These are phyloP conservation scores for Penicillium parvum DNA, from an alignment of 495 filamentous ascomycete genomes.

Conservation along the genomic window DNA sequence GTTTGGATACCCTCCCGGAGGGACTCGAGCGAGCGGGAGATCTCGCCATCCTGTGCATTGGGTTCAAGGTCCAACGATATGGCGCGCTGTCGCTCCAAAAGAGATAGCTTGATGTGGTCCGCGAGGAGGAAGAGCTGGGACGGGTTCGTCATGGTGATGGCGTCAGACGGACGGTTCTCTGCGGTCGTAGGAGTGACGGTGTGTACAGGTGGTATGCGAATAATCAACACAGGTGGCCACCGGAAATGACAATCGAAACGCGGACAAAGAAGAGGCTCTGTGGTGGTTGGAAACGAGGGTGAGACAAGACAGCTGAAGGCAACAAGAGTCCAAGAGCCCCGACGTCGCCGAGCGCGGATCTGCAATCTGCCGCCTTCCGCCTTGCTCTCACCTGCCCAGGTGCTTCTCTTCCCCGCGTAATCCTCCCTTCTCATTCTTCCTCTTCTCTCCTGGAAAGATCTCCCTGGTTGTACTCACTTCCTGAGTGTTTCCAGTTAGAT, in stretches of 20 bases:
- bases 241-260: conserved; percentile 4
- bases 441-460: neutral
- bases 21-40: conserved; percentile 81
- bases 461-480: neutral
- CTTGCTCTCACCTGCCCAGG: no score
- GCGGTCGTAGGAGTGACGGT: neutral
- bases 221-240: no score
- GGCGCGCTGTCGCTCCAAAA: conserved; percentile 84
- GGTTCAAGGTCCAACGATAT: conserved; percentile 78
- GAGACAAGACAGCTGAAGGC: conserved; percentile 6
- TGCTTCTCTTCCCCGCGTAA: conserved; percentile 15
- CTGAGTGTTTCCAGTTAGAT: neutral
- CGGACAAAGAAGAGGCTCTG: conserved; percentile 2
- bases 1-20: conserved; percentile 77
- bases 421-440: conserved; percentile 8
- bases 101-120: conserved; percentile 53
- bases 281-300: conserved; percentile 8
- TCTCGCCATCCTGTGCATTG: conserved; percentile 82
- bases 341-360: conserved; percentile 12
- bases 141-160: conserved; percentile 52
- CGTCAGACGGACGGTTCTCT: conserved; percentile 5
- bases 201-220: no score
- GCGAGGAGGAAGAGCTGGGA: conserved; percentile 52
- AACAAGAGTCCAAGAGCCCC: conserved; percentile 10
- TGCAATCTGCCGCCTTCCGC: conserved; percentile 26